Conservation (phyloP, 1,139 yeast species). For the Scheffersomyces titani region DNA sequence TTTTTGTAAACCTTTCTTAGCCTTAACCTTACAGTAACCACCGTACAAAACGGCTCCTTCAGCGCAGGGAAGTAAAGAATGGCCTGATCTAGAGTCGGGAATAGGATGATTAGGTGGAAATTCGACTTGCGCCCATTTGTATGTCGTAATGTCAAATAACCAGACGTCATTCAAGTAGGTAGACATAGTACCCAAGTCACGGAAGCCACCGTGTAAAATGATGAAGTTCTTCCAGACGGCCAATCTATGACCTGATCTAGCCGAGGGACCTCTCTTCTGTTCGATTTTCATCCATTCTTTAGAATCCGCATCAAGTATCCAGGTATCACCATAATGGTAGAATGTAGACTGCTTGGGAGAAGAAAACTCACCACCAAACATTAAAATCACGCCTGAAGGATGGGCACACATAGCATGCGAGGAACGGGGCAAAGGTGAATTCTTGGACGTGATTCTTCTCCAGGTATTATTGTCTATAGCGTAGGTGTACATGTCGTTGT, state of each 20-base stretch:
- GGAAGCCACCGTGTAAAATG: conserved; percentile 86
- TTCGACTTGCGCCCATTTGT: conserved; percentile 89
- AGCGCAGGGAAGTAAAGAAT: conserved; percentile 75
- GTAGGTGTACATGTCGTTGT: conserved; percentile 78
- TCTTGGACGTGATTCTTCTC: conserved; percentile 78
- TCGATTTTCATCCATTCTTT: conserved; percentile 93
- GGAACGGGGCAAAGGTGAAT: conserved; percentile 88
- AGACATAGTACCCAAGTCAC: conserved; percentile 83
- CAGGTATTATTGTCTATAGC: conserved; percentile 78
- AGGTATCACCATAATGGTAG: conserved; percentile 94
- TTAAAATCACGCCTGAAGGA: conserved; percentile 79
- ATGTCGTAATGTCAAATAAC: conserved; percentile 87
- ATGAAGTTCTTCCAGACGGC: conserved; percentile 90
- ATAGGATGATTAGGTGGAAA: conserved; percentile 78
- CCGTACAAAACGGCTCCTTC: conserved; percentile 92
- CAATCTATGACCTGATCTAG: conserved; percentile 92
- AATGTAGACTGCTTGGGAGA: conserved; percentile 95
- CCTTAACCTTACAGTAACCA: conserved; percentile 92
- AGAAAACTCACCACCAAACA: conserved; percentile 97
- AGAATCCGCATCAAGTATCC: conserved; percentile 81
- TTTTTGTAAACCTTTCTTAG: conserved; percentile 83
- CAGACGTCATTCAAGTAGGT: conserved; percentile 85
- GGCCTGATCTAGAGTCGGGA: conserved; percentile 95
- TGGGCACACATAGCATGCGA: conserved; percentile 95
- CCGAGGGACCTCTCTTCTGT: conserved; percentile 70